These are phyloP conservation scores for Cyberlindnera maclurae DNA, from an alignment of 805 yeast genomes.

Conservation along the genomic window DNA sequence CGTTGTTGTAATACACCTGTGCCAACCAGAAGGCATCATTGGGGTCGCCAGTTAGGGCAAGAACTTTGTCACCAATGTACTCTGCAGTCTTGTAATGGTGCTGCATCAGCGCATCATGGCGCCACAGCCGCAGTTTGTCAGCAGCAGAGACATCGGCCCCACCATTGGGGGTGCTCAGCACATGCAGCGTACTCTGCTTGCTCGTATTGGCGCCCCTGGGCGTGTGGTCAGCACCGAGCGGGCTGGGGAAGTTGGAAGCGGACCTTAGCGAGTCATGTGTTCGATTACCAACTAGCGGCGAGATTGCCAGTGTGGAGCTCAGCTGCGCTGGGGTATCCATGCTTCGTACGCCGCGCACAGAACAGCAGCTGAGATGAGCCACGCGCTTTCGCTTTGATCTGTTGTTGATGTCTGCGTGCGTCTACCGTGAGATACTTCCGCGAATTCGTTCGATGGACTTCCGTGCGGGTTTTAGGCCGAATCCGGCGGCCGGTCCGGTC, in stretches of 20 bases:
- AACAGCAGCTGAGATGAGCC: too few species aligned
- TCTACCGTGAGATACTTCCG: neutral
- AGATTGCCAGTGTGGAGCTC: constrained; percentile 65
- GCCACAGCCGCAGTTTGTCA: constrained; percentile 81
- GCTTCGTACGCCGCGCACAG: too few species aligned
- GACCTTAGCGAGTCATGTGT: constrained; percentile 34
- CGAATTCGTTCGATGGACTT: neutral
- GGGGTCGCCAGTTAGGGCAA: constrained; percentile 76
- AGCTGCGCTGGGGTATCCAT: constrained; percentile 45
- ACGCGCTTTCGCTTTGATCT: too few species aligned
- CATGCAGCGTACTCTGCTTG: neutral
- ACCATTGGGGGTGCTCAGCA: neutral
- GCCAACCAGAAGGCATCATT: constrained; percentile 96
- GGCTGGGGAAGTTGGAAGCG: constrained; percentile 34
- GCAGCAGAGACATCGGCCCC: constrained; percentile 48
- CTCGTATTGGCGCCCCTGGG: constrained; percentile 2
- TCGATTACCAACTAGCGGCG: constrained; percentile 46
- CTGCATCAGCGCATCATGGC: constrained; percentile 88
- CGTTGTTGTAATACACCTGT: constrained; percentile 73
- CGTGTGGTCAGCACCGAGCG: constrained; percentile 26
- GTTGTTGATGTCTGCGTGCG: neutral
- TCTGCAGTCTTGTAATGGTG: constrained; percentile 89
- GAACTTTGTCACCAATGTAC: constrained; percentile 84
- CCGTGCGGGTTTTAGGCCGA: neutral
- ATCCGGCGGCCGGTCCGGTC: constrained; percentile 2